These are phyloP conservation scores for Barnettozyma wickerhamii DNA, from an alignment of 805 yeast species.

Conservation along the genomic window DNA sequence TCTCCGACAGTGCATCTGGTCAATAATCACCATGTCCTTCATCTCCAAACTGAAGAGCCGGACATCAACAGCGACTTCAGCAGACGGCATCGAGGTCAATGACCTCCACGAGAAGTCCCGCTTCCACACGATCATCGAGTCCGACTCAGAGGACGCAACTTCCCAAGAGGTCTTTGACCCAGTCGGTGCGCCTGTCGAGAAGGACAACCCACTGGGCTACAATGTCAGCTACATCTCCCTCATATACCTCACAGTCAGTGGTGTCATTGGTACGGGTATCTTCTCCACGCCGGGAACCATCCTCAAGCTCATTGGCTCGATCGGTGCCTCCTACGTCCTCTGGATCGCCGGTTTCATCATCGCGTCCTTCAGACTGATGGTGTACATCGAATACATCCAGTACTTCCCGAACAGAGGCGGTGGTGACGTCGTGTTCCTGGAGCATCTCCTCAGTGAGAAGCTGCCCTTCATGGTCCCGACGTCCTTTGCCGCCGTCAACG, in stretches of 20 bases:
- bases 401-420: slow-evolving; percentile 35
- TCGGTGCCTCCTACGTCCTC: slow-evolving; percentile 40
- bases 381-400: slow-evolving; percentile 39
- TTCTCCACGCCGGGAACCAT: slow-evolving; percentile 48
- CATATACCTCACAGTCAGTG: slow-evolving; percentile 45
- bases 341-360: slow-evolving; percentile 40
- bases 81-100: background rate
- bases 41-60: too few relatives aligned
- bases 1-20: too few relatives aligned
- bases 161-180: slow-evolving; percentile 13
- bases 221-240: slow-evolving; percentile 48
- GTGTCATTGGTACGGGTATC: slow-evolving; percentile 57
- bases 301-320: slow-evolving; percentile 38
- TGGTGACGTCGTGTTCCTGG: slow-evolving; percentile 36
- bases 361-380: slow-evolving; percentile 32
- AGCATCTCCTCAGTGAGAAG: slow-evolving; percentile 32
- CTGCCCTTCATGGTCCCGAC: slow-evolving; percentile 31
- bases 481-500: slow-evolving; percentile 34
- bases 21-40: too few relatives aligned
- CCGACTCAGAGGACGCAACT: background rate
- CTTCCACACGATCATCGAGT: background rate
- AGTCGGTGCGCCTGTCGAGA: slow-evolving; percentile 39
- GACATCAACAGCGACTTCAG: too few relatives aligned
- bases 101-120: background rate
- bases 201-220: slow-evolving; percentile 34